A percentile compares a stretch with the other conserved stretches of the same genome.
Evolutionary conservation across 352 stramenopile species (phyloP).

Genomic region (Lagenidium giganteum): DNA sequence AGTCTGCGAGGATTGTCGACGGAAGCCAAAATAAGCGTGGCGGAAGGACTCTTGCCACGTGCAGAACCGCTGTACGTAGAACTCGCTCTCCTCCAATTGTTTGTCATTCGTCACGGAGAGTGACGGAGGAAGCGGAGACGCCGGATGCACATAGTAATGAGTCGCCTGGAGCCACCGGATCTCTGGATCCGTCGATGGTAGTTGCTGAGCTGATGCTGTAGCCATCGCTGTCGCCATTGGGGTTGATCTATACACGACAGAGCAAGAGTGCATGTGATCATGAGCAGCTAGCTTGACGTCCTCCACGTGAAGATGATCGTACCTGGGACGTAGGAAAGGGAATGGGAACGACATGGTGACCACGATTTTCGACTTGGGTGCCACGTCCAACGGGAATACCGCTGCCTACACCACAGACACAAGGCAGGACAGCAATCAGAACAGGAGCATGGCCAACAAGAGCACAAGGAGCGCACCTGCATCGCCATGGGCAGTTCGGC

Average conservation of each 20-base stretch:
- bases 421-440: not conserved
- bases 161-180: conserved; percentile 60
- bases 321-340: conserved; percentile 59
- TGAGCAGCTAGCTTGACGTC: conserved; percentile 16
- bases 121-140: conserved; percentile 37
- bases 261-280: no score
- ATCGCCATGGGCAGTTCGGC: conserved; percentile 27
- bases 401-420: conserved; percentile 20
- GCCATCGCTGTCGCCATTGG: conserved; percentile 6
- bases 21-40: conserved; percentile 64
- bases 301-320: not conserved
- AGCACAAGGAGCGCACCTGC: conserved; percentile 12
- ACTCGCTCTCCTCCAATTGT: conserved; percentile 30
- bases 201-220: conserved; percentile 19
- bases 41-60: conserved; percentile 69
- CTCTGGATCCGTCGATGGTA: conserved; percentile 10
- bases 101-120: conserved; percentile 48
- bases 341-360: conserved; percentile 61
- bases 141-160: conserved; percentile 66
- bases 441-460: not conserved
- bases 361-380: conserved; percentile 50
- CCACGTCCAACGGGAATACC: conserved; percentile 45
- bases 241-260: not conserved
- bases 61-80: conserved; percentile 47
- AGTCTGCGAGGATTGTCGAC: conserved; percentile 1